Conservation (phyloP, 2,329 filamentous ascomycete species). For the Ramularia collo-cygni region DNA sequence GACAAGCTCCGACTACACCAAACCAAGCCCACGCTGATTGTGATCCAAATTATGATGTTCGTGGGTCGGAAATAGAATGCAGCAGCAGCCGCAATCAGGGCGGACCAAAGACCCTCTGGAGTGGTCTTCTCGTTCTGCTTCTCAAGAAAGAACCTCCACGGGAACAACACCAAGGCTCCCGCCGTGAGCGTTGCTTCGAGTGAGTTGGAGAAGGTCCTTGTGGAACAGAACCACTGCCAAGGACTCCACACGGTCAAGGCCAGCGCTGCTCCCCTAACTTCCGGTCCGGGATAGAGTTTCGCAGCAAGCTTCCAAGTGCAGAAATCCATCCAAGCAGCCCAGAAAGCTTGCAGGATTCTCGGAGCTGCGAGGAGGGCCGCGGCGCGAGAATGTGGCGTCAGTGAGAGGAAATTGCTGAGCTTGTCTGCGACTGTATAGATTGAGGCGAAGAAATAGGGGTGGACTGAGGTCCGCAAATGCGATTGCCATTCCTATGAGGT, state of each 20-base stretch:
- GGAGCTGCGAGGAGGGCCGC: slow-evolving; percentile 66
- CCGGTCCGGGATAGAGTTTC: slow-evolving; percentile 58
- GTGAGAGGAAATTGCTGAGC: slow-evolving; percentile 48
- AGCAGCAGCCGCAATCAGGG: slow-evolving; percentile 67
- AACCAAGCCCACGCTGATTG: slow-evolving; percentile 52
- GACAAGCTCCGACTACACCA: slow-evolving; percentile 34
- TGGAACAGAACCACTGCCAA: slow-evolving; percentile 96
- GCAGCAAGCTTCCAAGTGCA: slow-evolving; percentile 79
- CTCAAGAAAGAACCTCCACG: slow-evolving; percentile 56
- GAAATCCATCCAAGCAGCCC: slow-evolving; percentile 74
- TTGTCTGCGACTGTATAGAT: slow-evolving; percentile 60
- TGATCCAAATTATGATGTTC: slow-evolving; percentile 78
- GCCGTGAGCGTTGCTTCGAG: slow-evolving; percentile 84
- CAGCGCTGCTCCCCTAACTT: slow-evolving; percentile 61
- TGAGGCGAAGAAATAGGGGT: slow-evolving; percentile 77
- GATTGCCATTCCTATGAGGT: slow-evolving; percentile 76
- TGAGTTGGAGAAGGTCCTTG: slow-evolving; percentile 88
- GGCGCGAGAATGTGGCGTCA: slow-evolving; percentile 52
- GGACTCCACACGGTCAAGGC: slow-evolving; percentile 67
- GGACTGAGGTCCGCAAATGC: slow-evolving; percentile 79
- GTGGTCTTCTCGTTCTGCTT: slow-evolving; percentile 33
- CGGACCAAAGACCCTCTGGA: slow-evolving; percentile 33
- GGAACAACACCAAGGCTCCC: slow-evolving; percentile 74
- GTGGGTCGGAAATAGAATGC: slow-evolving; percentile 86
- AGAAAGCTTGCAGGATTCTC: slow-evolving; percentile 65